Evolutionary conservation across 164 flowering plant species (phyloP).

Genomic region (Magnolia kwangsiensis): DNA sequence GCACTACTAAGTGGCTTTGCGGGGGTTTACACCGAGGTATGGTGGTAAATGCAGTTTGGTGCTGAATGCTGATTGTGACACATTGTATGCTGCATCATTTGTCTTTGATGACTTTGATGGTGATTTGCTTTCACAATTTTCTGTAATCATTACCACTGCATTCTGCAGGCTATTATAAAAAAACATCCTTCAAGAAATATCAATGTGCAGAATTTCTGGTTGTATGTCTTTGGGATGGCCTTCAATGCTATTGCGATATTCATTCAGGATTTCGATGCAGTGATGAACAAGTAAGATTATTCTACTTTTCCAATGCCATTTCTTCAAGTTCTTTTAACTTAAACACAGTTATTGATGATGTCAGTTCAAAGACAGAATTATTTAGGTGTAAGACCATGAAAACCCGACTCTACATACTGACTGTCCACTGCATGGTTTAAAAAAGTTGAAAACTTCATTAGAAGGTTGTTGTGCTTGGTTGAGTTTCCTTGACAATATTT

Average conservation of each 20-base stretch:
- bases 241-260: constrained; percentile 83
- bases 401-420: too few species aligned
- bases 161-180: constrained; percentile 79
- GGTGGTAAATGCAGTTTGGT: constrained; percentile 7
- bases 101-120: background rate
- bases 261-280: constrained; percentile 90
- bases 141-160: background rate
- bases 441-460: too few species aligned
- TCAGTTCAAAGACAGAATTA: too few species aligned
- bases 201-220: constrained; percentile 94
- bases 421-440: too few species aligned
- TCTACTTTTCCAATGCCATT: background rate
- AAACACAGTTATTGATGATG: too few species aligned
- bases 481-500: too few species aligned
- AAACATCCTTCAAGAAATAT: constrained; percentile 92
- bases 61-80: background rate
- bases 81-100: background rate
- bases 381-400: too few species aligned
- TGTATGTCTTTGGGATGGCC: constrained; percentile 86
- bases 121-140: background rate
- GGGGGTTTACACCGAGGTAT: constrained; percentile 99
- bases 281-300: constrained; percentile 67
- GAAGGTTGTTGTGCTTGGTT: too few species aligned
- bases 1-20: constrained; percentile 99
- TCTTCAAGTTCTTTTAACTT: background rate